A percentile compares a stretch with the other conserved stretches of the same genome.
Conservation (phyloP, 805 yeast genomes). For the Yamadazyma kitorensis region DNA sequence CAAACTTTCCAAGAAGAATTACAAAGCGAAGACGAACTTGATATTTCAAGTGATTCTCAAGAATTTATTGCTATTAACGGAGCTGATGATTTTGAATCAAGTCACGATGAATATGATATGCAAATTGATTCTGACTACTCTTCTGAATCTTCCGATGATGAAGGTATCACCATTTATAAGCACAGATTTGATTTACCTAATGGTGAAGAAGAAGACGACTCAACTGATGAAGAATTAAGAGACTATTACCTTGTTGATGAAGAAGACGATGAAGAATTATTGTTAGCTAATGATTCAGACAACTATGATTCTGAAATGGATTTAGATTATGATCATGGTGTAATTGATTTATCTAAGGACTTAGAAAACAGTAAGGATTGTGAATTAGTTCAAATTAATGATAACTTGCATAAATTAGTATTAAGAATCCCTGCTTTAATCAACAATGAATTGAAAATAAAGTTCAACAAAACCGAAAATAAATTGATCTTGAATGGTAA, state of each 20-base stretch:
- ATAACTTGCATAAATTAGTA: constrained; percentile 36
- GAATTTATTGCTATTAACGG: constrained; percentile 28
- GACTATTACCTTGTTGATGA: constrained; percentile 20
- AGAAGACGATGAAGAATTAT: constrained; percentile 19
- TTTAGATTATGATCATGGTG: constrained; percentile 21
- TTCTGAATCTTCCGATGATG: constrained; percentile 34
- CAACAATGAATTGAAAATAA: constrained; percentile 38
- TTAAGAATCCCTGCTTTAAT: constrained; percentile 41
- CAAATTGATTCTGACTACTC: constrained; percentile 17
- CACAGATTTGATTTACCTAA: constrained; percentile 40
- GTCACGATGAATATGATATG: constrained; percentile 21
- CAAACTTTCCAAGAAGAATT: constrained; percentile 33
- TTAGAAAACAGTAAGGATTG: constrained; percentile 43
- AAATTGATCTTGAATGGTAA: constrained; percentile 41
- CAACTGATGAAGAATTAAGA: constrained; percentile 36
- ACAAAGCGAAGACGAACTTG: constrained; percentile 25
- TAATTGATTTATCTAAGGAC: constrained; percentile 41
- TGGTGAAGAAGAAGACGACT: constrained; percentile 26
- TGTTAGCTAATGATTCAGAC: constrained; percentile 28
- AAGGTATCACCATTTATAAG: constrained; percentile 42
- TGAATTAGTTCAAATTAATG: constrained; percentile 38
- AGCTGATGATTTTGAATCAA: constrained; percentile 27
- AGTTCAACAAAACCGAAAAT: constrained; percentile 38
- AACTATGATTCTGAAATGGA: constrained; percentile 26
- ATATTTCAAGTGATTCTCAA: constrained; percentile 24